phyloP scores from a whole-genome alignment of 2,329 filamentous ascomycete genomes.

The Monosporascus sp. region DNA sequence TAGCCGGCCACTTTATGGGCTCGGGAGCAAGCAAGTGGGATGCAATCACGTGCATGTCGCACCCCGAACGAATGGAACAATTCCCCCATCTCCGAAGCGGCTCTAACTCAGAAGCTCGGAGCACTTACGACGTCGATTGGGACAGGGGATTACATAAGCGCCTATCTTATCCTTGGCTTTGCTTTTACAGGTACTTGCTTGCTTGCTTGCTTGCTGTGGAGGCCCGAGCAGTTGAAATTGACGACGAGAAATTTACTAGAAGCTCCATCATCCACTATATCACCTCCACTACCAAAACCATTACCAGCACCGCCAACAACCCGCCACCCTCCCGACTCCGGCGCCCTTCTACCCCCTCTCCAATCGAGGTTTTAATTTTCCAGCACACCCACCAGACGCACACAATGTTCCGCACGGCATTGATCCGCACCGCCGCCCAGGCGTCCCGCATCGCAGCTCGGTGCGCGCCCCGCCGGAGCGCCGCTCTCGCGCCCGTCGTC shows the following conservation, averaged over 20 bases:
- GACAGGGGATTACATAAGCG: not conserved
- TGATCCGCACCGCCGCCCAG: slow-evolving; percentile 70
- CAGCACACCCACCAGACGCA: not conserved
- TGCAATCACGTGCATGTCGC: not conserved
- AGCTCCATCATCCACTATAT: slow-evolving; percentile 16
- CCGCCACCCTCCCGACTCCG: not conserved
- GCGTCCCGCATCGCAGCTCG: slow-evolving; percentile 51
- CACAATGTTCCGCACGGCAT: slow-evolving; percentile 80
- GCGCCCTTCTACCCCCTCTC: not conserved
- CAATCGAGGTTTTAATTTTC: slow-evolving; percentile 5
- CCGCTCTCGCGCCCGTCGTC: slow-evolving; percentile 52
- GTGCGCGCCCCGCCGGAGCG: slow-evolving; percentile 55
- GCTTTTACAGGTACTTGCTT: not conserved
- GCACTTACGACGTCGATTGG: not conserved
- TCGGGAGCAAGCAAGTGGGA: too few relatives aligned
- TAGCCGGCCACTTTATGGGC: not conserved
- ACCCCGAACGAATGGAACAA: not conserved
- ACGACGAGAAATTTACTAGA: slow-evolving; percentile 30
- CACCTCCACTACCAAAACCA: slow-evolving; percentile 4
- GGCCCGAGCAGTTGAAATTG: slow-evolving; percentile 8
- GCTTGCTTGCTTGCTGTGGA: not conserved
- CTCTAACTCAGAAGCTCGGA: not conserved
- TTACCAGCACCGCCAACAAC: slow-evolving; percentile 1
- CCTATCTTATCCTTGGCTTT: too few relatives aligned
- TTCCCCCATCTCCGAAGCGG: not conserved